Conservation (phyloP, 805 yeast genomes). For the Saccharomyces cerevisiae region DNA sequence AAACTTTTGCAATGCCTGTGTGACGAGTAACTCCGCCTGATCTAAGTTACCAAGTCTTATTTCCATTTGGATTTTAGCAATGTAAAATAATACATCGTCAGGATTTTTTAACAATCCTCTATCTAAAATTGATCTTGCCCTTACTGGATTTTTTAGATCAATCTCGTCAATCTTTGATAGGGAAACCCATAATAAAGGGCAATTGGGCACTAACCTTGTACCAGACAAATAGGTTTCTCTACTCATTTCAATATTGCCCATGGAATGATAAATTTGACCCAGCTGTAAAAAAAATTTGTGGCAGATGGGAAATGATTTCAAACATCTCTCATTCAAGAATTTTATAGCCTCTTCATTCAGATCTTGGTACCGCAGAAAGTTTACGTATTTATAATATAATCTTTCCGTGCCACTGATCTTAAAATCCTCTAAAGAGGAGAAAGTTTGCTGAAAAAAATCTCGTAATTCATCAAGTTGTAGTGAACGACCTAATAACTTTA, state of each 20-base stretch:
- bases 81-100: constrained; percentile 45
- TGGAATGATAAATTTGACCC: constrained; percentile 43
- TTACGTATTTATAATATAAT: constrained; percentile 55
- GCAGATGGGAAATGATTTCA: constrained; percentile 40
- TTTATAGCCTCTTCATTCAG: constrained; percentile 33
- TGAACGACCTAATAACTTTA: constrained; percentile 49
- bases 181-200: constrained; percentile 45
- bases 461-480: constrained; percentile 32
- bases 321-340: constrained; percentile 37
- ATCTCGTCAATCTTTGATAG: constrained; percentile 42
- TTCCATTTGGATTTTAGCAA: constrained; percentile 54
- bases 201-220: constrained; percentile 38
- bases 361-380: constrained; percentile 38
- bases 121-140: constrained; percentile 69
- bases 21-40: constrained; percentile 47
- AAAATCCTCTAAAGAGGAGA: constrained; percentile 32
- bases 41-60: constrained; percentile 36
- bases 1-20: constrained; percentile 49
- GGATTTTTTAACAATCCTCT: constrained; percentile 50
- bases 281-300: constrained; percentile 53
- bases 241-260: constrained; percentile 33
- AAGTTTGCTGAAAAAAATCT: constrained; percentile 20
- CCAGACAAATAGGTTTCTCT: constrained; percentile 43
- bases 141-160: constrained; percentile 35
- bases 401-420: constrained; percentile 28